Conservation (phyloP, 192 early-diverging fungal species). For the Geranomyces michiganensis region DNA sequence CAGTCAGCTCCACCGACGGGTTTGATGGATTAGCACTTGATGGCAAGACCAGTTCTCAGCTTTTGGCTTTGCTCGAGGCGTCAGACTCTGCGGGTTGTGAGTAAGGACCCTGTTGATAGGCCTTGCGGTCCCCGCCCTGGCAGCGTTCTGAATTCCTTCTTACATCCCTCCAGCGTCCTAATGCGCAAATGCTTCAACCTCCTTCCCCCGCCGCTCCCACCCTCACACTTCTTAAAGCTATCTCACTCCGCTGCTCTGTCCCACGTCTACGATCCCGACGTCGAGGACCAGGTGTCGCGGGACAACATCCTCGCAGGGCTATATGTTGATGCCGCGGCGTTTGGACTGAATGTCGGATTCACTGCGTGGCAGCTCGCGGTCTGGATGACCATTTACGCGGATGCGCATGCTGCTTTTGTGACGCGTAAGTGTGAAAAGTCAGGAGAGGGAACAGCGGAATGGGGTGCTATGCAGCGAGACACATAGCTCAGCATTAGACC, state of each 20-base stretch:
- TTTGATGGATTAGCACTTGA: too few species aligned
- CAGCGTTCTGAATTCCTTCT: background rate
- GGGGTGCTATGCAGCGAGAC: too few species aligned
- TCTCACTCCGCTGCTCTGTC: background rate
- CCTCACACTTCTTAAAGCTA: conserved; percentile 1
- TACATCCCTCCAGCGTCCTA: conserved; percentile 1
- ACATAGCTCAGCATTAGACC: too few species aligned
- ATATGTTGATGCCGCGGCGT: conserved; percentile 4
- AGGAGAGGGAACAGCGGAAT: too few species aligned
- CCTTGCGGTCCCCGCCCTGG: background rate
- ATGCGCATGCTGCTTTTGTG: background rate
- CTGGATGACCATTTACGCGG: conserved; percentile 21
- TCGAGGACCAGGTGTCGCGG: conserved; percentile 7
- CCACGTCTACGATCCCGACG: background rate
- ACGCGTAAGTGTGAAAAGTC: background rate
- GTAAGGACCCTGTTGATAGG: background rate
- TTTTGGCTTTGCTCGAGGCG: too few species aligned
- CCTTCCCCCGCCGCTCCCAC: conserved; percentile 16
- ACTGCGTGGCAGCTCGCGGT: conserved; percentile 26
- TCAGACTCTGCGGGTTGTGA: too few species aligned
- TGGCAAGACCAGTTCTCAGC: too few species aligned
- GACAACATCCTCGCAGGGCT: conserved; percentile 7
- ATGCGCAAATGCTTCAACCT: conserved; percentile 13
- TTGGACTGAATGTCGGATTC: conserved; percentile 13
- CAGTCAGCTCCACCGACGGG: too few species aligned